These are phyloP conservation scores for Talaromyces verruculosus DNA, from an alignment of 2,329 filamentous ascomycete genomes.

Conservation along the genomic window DNA sequence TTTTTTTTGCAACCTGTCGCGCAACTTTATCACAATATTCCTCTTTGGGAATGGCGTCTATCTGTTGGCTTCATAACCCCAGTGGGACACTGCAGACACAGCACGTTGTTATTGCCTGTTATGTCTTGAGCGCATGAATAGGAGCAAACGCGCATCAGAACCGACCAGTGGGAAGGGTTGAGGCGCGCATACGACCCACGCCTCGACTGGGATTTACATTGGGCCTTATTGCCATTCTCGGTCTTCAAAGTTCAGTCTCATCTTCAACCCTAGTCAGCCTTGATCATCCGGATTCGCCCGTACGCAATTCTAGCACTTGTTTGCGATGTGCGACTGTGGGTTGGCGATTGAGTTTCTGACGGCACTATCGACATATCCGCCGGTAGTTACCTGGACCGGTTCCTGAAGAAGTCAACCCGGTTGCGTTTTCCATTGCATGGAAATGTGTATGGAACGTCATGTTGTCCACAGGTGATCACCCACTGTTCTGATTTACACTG, in stretches of 20 bases:
- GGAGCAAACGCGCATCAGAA: neutral
- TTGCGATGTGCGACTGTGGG: conserved; percentile 2
- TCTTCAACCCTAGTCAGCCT: neutral
- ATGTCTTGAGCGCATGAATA: conserved; percentile 4
- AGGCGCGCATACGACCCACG: conserved; percentile 10
- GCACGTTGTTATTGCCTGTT: conserved; percentile 13
- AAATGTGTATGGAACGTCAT: conserved; percentile 1
- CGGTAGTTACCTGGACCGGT: neutral
- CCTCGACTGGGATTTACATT: neutral
- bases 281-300: conserved; percentile 11
- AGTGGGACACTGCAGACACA: conserved; percentile 1
- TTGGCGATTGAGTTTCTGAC: neutral
- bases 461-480: neutral
- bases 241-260: neutral
- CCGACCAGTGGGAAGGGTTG: conserved; percentile 7
- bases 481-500: neutral
- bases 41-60: conserved; percentile 9
- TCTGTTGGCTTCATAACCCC: neutral
- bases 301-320: neutral
- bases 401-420: conserved; percentile 8
- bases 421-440: neutral
- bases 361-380: neutral
- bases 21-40: conserved; percentile 7
- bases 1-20: conserved; percentile 9
- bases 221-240: neutral